Percentiles rank a stretch among this genome's conserved stretches.
phyloP scores from a whole-genome alignment of 2,329 filamentous ascomycete species.

The Aspergillus pseudotamarii region DNA sequence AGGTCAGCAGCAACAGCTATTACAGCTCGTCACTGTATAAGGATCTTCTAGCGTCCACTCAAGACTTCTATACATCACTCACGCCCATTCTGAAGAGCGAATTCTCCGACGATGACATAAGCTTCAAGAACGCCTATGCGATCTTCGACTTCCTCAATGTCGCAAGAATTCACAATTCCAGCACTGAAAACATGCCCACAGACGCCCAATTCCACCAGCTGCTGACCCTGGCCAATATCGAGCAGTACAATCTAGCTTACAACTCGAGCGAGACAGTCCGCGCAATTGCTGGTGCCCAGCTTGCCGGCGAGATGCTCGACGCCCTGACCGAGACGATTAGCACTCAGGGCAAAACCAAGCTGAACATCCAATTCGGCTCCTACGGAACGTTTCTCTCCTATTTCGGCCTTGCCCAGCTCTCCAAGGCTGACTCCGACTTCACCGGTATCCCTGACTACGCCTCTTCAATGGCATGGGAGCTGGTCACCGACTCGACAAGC shows the following conservation, averaged over 20 bases:
- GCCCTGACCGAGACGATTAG: slow-evolving; percentile 46
- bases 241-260: slow-evolving; percentile 83
- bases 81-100: slow-evolving; percentile 54
- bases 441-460: slow-evolving; percentile 82
- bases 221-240: slow-evolving; percentile 71
- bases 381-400: slow-evolving; percentile 65
- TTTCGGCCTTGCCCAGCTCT: slow-evolving; percentile 61
- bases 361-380: slow-evolving; percentile 62
- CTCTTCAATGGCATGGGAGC: slow-evolving; percentile 78
- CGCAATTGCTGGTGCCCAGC: slow-evolving; percentile 60
- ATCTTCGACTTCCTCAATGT: slow-evolving; percentile 66
- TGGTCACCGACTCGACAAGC: slow-evolving; percentile 55
- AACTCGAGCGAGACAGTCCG: slow-evolving; percentile 59
- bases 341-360: slow-evolving; percentile 40
- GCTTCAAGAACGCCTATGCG: slow-evolving; percentile 61
- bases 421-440: slow-evolving; percentile 62
- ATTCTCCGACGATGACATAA: slow-evolving; percentile 49
- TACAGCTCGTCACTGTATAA: slow-evolving; percentile 50
- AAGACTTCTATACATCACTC: slow-evolving; percentile 54
- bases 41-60: slow-evolving; percentile 48
- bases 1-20: slow-evolving; percentile 57
- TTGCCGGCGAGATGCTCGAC: slow-evolving; percentile 65
- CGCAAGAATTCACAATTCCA: slow-evolving; percentile 59
- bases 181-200: background rate
- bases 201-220: slow-evolving; percentile 61